Base-by-base conservation (phyloP, 2,329 filamentous ascomycete species). In the Sphaerulina musiva region DNA sequence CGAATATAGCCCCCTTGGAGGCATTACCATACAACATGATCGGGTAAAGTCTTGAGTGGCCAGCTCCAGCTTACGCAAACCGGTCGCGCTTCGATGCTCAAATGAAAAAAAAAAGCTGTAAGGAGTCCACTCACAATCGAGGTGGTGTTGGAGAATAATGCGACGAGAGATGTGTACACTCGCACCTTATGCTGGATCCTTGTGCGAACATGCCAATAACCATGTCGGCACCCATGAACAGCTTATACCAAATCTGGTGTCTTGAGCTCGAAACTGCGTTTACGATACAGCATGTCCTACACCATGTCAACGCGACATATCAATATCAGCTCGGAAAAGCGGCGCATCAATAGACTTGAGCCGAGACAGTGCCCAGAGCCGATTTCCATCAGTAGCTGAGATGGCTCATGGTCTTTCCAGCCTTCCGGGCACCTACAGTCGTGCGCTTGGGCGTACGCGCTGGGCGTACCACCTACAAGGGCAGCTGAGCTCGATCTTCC, bases 1-100 rank as follows among this genome's bases (percentile, higher is more conserved):
- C 59, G n/a, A 60, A 39, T 2, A 65, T 58, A 4, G 61, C 29
- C 3, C 39, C 7, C 29, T 44, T 29, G 5, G 42, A 20, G 10
- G 42, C 42, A 9, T 20, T 44, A 7, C 42, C 42, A 20, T 44
- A 44, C 4, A 44, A 20, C 42, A 44, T 44, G 2, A 3, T 44
- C 3, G 7, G 4, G 34, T 9, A 10, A 38, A 9, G 6, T 7
- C 34, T 38, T n/a, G 10, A 38, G 34, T 38, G 12, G 34, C 10
- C 34, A 11, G 34, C 12, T 38, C 34, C 12, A 11, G 34, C 4
- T 7, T 38, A 5, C 34, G 34, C 34, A 11, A 38, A 38, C 12
- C 10, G 12, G 10, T 38, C 12, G 6, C 10, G 34, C 26, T 38
- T 38, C 34, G 34, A 38, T 38, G 34, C 26, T 38, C 6, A 38